These are phyloP conservation scores for Hypoxylon sp. DNA, from an alignment of 2,329 filamentous ascomycete species.

Conservation along the genomic window DNA sequence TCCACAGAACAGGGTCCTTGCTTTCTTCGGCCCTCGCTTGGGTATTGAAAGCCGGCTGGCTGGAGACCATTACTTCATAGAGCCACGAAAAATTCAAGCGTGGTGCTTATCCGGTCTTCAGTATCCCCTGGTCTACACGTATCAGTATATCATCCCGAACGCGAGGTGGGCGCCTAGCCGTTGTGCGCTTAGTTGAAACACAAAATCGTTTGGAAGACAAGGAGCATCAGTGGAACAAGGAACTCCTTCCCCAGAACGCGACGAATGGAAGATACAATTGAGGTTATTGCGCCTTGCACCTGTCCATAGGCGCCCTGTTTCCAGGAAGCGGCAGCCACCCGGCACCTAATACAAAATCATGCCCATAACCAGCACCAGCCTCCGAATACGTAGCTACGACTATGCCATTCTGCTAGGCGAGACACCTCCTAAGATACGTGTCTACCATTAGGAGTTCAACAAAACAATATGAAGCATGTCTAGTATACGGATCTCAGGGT, in stretches of 20 bases:
- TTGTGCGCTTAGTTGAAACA: background rate
- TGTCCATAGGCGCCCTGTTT: background rate
- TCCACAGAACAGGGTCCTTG: background rate
- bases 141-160: background rate
- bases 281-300: no score
- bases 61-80: background rate
- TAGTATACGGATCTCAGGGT: background rate
- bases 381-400: background rate
- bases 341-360: background rate
- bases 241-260: no score
- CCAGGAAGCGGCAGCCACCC: background rate
- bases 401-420: background rate
- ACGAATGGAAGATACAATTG: background rate
- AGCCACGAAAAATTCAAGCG: background rate
- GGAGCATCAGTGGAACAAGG: no score
- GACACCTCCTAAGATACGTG: background rate
- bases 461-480: background rate
- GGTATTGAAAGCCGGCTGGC: background rate
- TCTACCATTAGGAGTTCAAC: no score
- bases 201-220: background rate
- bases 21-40: background rate
- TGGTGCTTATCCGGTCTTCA: background rate
- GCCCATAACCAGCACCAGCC: background rate
- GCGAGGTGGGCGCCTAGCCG: background rate
- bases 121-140: no score